phyloP scores from a whole-genome alignment of 768 basidiomycete genomes.

The Hirschioporus abietinus region DNA sequence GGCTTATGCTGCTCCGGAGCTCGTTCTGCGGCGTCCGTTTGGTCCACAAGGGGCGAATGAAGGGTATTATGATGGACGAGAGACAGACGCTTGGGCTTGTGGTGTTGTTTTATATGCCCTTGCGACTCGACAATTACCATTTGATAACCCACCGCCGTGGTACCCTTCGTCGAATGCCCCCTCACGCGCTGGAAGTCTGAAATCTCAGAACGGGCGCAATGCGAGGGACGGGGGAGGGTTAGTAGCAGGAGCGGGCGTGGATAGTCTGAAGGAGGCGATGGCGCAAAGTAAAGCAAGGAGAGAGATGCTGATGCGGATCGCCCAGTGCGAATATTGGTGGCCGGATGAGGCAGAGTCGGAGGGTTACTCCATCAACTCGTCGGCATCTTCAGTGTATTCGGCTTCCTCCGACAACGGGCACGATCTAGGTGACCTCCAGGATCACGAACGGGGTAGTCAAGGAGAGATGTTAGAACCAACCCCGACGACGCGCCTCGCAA shows the following conservation, averaged over 20 bases:
- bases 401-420: not conserved
- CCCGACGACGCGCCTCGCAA: slow-evolving; percentile 33
- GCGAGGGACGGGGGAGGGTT: slow-evolving; percentile 15
- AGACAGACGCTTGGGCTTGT: slow-evolving; percentile 87
- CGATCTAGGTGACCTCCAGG: not conserved
- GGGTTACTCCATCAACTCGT: not conserved
- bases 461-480: slow-evolving; percentile 22
- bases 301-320: slow-evolving; percentile 72
- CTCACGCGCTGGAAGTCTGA: slow-evolving; percentile 26
- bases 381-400: not conserved
- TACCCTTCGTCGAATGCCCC: not conserved
- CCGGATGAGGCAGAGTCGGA: slow-evolving; percentile 28
- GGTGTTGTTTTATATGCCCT: slow-evolving; percentile 85
- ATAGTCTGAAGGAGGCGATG: not conserved
- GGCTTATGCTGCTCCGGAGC: slow-evolving; percentile 80
- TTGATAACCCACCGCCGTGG: slow-evolving; percentile 34
- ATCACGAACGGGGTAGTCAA: not conserved
- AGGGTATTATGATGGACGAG: slow-evolving; percentile 70
- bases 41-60: slow-evolving; percentile 31
- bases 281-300: slow-evolving; percentile 30
- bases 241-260: slow-evolving; percentile 13
- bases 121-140: slow-evolving; percentile 65
- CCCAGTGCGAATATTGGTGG: slow-evolving; percentile 76
- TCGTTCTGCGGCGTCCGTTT: slow-evolving; percentile 47
- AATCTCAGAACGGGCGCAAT: slow-evolving; percentile 20